Evolutionary conservation across 2,329 filamentous ascomycete genomes (phyloP).

Genomic region (Pleomassaria siparia): DNA sequence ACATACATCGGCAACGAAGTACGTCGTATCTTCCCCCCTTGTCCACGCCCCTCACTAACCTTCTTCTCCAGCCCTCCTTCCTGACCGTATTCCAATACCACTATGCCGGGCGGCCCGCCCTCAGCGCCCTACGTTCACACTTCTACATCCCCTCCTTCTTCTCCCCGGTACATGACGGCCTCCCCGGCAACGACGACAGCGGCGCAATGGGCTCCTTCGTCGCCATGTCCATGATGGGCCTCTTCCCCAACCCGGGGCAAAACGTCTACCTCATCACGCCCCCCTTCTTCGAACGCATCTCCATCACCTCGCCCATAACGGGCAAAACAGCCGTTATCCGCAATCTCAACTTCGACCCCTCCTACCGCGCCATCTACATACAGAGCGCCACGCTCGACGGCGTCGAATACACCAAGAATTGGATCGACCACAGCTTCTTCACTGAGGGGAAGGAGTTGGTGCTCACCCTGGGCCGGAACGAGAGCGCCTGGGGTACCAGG

Average conservation of each 20-base stretch:
- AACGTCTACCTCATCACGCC: conserved; percentile 52
- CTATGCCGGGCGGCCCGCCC: conserved; percentile 46
- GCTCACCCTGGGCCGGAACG: conserved; percentile 42
- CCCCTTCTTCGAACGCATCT: conserved; percentile 47
- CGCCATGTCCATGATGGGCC: conserved; percentile 48
- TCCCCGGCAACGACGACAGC: conserved; percentile 50
- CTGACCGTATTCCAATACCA: conserved; percentile 48
- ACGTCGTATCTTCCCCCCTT: not conserved
- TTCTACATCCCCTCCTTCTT: conserved; percentile 48
- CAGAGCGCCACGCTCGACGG: conserved; percentile 46
- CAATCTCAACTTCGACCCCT: conserved; percentile 44
- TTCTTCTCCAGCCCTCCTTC: conserved; percentile 36
- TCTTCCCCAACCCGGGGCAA: conserved; percentile 52
- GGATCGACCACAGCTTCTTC: conserved; percentile 47
- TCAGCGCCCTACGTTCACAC: conserved; percentile 42
- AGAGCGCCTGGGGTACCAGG: conserved; percentile 47
- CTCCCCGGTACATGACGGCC: conserved; percentile 37
- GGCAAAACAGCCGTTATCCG: conserved; percentile 42
- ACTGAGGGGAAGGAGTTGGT: conserved; percentile 46
- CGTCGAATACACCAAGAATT: conserved; percentile 44
- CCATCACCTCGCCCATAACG: conserved; percentile 40
- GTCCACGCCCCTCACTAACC: not conserved
- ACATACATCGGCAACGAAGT: conserved; percentile 48
- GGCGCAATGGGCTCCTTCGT: conserved; percentile 49
- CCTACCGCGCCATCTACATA: conserved; percentile 45